phyloP scores from a whole-genome alignment of 2,329 filamentous ascomycete genomes.

The Colletotrichum orchidophilum region DNA sequence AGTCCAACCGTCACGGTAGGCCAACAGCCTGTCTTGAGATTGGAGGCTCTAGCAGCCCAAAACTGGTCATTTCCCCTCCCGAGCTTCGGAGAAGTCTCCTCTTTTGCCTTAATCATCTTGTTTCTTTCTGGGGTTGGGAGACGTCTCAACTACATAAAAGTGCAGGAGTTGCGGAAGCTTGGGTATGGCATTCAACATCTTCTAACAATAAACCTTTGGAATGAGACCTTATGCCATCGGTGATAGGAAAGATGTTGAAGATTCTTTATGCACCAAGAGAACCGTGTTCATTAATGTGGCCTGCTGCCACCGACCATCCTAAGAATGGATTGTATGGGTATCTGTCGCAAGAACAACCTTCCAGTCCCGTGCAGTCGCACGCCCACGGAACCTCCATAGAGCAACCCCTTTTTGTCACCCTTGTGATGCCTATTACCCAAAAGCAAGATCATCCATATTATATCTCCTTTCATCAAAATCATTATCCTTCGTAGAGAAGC shows the following conservation, averaged over 20 bases:
- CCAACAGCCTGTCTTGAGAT: no score
- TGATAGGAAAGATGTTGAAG: not conserved
- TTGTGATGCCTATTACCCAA: not conserved
- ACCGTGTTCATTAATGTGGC: not conserved
- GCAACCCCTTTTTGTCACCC: not conserved
- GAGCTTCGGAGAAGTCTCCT: no score
- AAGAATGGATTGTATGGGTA: not conserved
- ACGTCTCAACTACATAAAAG: no score
- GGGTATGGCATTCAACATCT: not conserved
- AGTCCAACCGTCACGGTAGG: no score
- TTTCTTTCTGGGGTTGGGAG: no score
- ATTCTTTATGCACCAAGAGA: not conserved
- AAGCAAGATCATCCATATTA: not conserved
- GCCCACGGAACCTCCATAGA: not conserved
- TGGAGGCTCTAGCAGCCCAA: no score
- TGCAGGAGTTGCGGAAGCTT: no score
- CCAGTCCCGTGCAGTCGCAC: not conserved
- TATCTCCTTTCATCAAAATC: slow-evolving; percentile 8
- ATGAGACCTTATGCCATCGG: not conserved
- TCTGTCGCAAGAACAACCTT: not conserved
- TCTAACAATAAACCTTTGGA: not conserved
- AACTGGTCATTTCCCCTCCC: no score
- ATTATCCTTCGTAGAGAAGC: not conserved
- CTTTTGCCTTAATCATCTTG: not conserved
- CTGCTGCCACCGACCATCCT: not conserved